phyloP scores from a whole-genome alignment of 2,329 filamentous ascomycete species.

The Bipolaris zeicola region DNA sequence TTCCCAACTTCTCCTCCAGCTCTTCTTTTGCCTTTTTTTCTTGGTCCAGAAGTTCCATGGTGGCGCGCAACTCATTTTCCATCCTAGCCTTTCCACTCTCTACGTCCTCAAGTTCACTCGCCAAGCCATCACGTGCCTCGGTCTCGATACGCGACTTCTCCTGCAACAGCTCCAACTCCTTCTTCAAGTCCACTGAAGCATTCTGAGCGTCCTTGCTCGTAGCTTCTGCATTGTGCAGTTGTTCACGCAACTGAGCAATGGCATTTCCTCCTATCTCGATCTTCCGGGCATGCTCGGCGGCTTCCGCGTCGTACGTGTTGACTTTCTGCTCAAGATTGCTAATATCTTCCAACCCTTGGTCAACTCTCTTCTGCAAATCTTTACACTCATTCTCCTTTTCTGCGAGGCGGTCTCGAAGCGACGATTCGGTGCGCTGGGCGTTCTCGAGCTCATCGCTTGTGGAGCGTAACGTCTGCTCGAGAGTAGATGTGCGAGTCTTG shows the following conservation, averaged over 20 bases:
- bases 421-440: constrained; percentile 29
- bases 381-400: constrained; percentile 28
- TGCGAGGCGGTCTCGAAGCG: constrained; percentile 28
- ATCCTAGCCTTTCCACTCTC: constrained; percentile 24
- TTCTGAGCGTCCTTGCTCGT: constrained; percentile 30
- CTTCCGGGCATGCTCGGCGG: constrained; percentile 33
- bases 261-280: constrained; percentile 29
- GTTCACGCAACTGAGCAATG: constrained; percentile 31
- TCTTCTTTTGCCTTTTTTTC: constrained; percentile 19
- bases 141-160: constrained; percentile 18
- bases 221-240: constrained; percentile 29
- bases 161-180: constrained; percentile 26
- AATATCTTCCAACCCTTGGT: constrained; percentile 30
- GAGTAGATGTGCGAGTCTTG: constrained; percentile 23
- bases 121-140: constrained; percentile 23
- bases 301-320: constrained; percentile 24
- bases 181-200: constrained; percentile 25
- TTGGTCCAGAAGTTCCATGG: constrained; percentile 18
- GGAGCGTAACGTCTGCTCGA: constrained; percentile 29
- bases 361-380: constrained; percentile 24
- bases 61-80: constrained; percentile 24
- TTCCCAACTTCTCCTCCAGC: constrained; percentile 30
- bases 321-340: constrained; percentile 31
- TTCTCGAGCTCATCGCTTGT: constrained; percentile 28
- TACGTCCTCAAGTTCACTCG: constrained; percentile 29